These are phyloP conservation scores for Trichoderma brevicompactum DNA, from an alignment of 2,329 filamentous ascomycete species.

Conservation along the genomic window DNA sequence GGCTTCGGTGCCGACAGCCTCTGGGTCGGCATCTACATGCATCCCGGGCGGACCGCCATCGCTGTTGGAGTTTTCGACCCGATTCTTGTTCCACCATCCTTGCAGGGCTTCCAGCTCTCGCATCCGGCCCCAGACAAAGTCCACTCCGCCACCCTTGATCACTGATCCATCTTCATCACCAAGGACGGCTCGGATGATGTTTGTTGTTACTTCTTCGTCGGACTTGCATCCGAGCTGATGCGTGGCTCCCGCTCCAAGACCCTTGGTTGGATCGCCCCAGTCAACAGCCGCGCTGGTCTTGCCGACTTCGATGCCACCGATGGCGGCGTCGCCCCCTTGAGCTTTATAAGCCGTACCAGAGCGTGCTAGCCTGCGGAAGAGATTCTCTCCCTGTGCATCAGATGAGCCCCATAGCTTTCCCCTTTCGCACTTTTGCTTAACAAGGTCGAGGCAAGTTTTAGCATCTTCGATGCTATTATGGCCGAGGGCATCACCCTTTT, in stretches of 20 bases:
- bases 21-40: constrained; percentile 26
- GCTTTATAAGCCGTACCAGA: constrained; percentile 65
- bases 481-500: constrained; percentile 73
- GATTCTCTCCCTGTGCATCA: constrained; percentile 79
- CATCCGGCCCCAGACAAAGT: constrained; percentile 70
- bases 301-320: constrained; percentile 58
- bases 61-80: constrained; percentile 43
- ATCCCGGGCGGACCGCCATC: constrained; percentile 43
- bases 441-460: constrained; percentile 84
- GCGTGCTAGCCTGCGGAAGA: constrained; percentile 80
- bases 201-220: constrained; percentile 62
- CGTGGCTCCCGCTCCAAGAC: constrained; percentile 60
- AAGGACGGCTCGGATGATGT: constrained; percentile 61
- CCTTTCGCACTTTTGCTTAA: constrained; percentile 95
- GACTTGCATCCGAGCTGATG: constrained; percentile 60
- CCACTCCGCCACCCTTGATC: constrained; percentile 63
- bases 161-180: constrained; percentile 62
- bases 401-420: constrained; percentile 83
- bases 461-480: constrained; percentile 96
- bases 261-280: constrained; percentile 77
- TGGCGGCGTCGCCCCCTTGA: constrained; percentile 62
- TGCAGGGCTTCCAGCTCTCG: constrained; percentile 67
- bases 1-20: constrained; percentile 28
- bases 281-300: constrained; percentile 80
- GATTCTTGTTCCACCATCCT: constrained; percentile 69